These are phyloP conservation scores for Hamigera avellanea DNA, from an alignment of 495 filamentous ascomycete species.

Conservation along the genomic window DNA sequence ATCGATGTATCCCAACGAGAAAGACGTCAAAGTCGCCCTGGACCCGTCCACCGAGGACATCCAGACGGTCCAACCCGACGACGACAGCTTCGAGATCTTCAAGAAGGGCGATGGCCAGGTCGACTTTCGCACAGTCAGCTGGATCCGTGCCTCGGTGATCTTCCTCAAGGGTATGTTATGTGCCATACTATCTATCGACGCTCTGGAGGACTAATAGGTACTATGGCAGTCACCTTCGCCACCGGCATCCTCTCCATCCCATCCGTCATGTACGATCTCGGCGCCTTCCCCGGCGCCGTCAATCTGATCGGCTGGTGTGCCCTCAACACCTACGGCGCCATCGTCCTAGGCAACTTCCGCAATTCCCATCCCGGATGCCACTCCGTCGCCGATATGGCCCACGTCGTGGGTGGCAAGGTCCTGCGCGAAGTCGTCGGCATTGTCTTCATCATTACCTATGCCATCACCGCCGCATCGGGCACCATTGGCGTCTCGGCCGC, in stretches of 20 bases:
- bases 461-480: constrained; percentile 34
- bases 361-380: constrained; percentile 26
- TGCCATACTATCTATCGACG: too few species aligned
- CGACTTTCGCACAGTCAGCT: constrained; percentile 46
- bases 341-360: constrained; percentile 28
- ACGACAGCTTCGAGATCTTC: too few species aligned
- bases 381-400: constrained; percentile 56
- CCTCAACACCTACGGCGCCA: constrained; percentile 42
- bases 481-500: constrained; percentile 39
- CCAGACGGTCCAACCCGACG: too few species aligned
- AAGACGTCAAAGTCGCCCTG: too few species aligned
- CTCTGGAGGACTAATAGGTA: too few species aligned
- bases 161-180: constrained; percentile 48
- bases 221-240: constrained; percentile 42
- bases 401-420: constrained; percentile 48
- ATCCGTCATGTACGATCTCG: constrained; percentile 46
- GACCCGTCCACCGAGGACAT: too few species aligned
- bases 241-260: constrained; percentile 53
- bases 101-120: constrained; percentile 36
- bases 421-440: constrained; percentile 30
- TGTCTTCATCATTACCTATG: constrained; percentile 35
- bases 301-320: constrained; percentile 47
- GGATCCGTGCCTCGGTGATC: constrained; percentile 44
- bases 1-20: too few species aligned
- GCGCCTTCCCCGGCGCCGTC: constrained; percentile 46